phyloP scores from a whole-genome alignment of 2,329 filamentous ascomycete genomes.

The Aspergillus ibericus region DNA sequence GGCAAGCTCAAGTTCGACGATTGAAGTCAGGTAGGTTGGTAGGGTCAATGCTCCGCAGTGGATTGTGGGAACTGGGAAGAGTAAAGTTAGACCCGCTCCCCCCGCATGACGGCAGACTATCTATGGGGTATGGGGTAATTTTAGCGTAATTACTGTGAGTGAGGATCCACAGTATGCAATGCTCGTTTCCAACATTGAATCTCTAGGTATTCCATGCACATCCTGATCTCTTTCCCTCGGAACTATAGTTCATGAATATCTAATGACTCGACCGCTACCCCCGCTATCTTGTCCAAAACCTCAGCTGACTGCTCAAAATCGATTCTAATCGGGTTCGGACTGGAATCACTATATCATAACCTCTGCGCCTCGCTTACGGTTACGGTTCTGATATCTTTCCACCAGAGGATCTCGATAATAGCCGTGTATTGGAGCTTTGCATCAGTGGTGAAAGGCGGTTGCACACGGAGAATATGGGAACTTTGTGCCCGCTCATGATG shows the following conservation, averaged over 20 bases:
- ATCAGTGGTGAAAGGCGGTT: conserved; percentile 7
- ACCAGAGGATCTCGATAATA: conserved; percentile 1
- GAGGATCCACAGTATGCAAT: no score
- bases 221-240: not conserved
- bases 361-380: not conserved
- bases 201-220: not conserved
- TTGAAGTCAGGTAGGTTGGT: not conserved
- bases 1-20: no score
- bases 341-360: not conserved
- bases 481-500: conserved; percentile 1
- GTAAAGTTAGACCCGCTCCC: not conserved
- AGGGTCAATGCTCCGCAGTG: not conserved
- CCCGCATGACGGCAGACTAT: not conserved
- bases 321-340: not conserved
- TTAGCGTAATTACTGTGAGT: no score
- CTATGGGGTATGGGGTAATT: no score
- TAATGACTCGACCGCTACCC: not conserved
- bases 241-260: not conserved
- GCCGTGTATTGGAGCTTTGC: conserved; percentile 1
- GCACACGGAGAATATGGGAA: conserved; percentile 7
- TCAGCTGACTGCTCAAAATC: not conserved
- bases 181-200: not conserved
- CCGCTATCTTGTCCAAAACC: not conserved
- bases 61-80: not conserved
- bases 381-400: not conserved